These are phyloP conservation scores for Daldinia eschscholtzii DNA, from an alignment of 2,329 filamentous ascomycete genomes.

Conservation along the genomic window DNA sequence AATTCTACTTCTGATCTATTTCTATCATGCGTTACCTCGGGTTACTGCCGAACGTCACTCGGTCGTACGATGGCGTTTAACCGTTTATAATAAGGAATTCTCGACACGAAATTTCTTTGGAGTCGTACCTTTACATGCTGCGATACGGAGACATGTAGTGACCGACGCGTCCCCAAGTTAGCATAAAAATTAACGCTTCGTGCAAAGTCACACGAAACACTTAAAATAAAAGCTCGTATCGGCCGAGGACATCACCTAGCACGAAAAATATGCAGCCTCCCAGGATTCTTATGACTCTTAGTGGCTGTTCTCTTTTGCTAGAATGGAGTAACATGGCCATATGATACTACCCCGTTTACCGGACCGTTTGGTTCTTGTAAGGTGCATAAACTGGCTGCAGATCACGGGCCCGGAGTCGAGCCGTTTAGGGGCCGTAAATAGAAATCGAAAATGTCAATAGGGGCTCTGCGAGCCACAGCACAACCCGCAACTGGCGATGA, in stretches of 20 bases:
- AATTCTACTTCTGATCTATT: slow-evolving; percentile 15
- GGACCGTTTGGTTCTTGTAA: slow-evolving; percentile 32
- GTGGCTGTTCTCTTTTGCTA: slow-evolving; percentile 17
- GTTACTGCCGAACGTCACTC: slow-evolving; percentile 19
- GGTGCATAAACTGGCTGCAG: slow-evolving; percentile 17
- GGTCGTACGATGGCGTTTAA: slow-evolving; percentile 1
- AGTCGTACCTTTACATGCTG: not conserved
- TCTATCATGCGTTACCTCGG: slow-evolving; percentile 9
- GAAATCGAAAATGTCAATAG: no score
- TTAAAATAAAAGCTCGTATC: not conserved
- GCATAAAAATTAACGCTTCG: not conserved
- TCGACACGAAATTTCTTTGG: not conserved
- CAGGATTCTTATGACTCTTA: slow-evolving; percentile 8
- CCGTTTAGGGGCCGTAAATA: no score
- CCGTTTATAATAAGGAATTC: not conserved
- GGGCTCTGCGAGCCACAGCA: slow-evolving; percentile 30
- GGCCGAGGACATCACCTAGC: not conserved
- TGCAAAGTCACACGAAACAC: not conserved
- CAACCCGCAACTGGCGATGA: slow-evolving; percentile 34
- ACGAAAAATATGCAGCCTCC: slow-evolving; percentile 23
- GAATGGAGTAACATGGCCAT: slow-evolving; percentile 1
- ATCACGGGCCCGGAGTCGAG: slow-evolving; percentile 17
- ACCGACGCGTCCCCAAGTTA: not conserved
- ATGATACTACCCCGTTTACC: slow-evolving; percentile 27
- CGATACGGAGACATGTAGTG: slow-evolving; percentile 5